Percentiles rank a stretch among this genome's conserved stretches.
Evolutionary conservation across 306 rosid species (phyloP).

Genomic region (Arachis hypogaea): DNA sequence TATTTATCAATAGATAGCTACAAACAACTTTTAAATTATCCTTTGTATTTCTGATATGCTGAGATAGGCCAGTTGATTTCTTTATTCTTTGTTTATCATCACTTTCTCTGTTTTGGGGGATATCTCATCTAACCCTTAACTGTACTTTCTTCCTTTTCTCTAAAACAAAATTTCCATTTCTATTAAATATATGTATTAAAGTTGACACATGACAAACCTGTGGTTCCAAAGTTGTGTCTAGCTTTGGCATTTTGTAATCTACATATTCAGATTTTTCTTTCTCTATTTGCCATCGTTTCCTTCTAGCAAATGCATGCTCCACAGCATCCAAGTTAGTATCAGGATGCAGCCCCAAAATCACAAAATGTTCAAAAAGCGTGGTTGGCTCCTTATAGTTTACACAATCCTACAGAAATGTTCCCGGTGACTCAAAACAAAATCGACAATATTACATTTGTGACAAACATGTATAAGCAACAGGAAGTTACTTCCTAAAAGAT

Average conservation of each 20-base stretch:
- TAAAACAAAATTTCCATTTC: constrained; percentile 3
- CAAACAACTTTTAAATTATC: background rate
- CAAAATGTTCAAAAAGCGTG: constrained; percentile 89
- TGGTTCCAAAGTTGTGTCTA: constrained; percentile 75
- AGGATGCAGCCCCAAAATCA: constrained; percentile 91
- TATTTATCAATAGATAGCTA: constrained; percentile 14
- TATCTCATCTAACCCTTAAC: constrained; percentile 2
- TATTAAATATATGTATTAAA: constrained; percentile 21
- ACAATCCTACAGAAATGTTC: constrained; percentile 63
- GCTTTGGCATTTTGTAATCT: constrained; percentile 52
- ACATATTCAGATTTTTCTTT: constrained; percentile 48
- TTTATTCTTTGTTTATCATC: constrained; percentile 4
- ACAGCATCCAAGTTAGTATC: constrained; percentile 73
- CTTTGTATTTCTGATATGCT: constrained; percentile 13
- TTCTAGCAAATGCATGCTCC: constrained; percentile 72
- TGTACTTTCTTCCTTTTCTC: constrained; percentile 28
- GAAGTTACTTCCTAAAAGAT: constrained; percentile 35
- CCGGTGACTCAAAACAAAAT: constrained; percentile 39
- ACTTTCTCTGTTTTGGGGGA: constrained; percentile 32
- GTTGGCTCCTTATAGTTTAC: constrained; percentile 69
- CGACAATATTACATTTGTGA: constrained; percentile 35
- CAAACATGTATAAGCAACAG: constrained; percentile 37
- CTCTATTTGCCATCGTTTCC: constrained; percentile 74
- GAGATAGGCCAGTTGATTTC: background rate
- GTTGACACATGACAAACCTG: constrained; percentile 63